These are phyloP conservation scores for Glonium stellatum DNA, from an alignment of 495 filamentous ascomycete genomes.

Conservation along the genomic window DNA sequence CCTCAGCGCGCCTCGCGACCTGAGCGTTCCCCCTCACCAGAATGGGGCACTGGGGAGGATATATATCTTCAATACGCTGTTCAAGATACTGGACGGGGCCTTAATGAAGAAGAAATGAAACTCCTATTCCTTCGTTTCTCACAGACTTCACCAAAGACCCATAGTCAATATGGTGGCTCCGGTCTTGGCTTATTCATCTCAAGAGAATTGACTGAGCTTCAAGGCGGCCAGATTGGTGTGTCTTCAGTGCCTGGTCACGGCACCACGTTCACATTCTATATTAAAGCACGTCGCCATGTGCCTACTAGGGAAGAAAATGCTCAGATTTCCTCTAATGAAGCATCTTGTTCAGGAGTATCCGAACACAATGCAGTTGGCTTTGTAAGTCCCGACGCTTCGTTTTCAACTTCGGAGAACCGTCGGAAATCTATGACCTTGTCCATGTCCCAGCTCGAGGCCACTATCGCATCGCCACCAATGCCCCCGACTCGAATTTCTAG, in stretches of 20 bases:
- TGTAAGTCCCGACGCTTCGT: background rate
- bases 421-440: background rate
- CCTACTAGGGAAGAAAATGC: conserved; percentile 11
- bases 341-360: too few relatives aligned
- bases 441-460: background rate
- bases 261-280: conserved; percentile 81
- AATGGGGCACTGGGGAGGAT: conserved; percentile 20
- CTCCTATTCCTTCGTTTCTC: conserved; percentile 27
- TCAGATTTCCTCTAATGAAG: too few relatives aligned
- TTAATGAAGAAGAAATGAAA: conserved; percentile 16
- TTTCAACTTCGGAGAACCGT: background rate
- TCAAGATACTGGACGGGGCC: conserved; percentile 22
- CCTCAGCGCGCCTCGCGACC: conserved; percentile 28
- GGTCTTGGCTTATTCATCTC: conserved; percentile 81
- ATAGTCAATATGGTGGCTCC: conserved; percentile 65
- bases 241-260: conserved; percentile 59
- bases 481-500: background rate
- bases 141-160: conserved; percentile 24
- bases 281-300: conserved; percentile 50
- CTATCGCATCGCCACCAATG: background rate
- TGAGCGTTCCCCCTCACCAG: conserved; percentile 42
- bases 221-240: conserved; percentile 80
- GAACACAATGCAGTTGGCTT: too few relatives aligned
- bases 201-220: conserved; percentile 65
- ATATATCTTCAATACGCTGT: conserved; percentile 23